These are phyloP conservation scores for Cytospora paraplurivora DNA, from an alignment of 2,329 filamentous ascomycete species.

Conservation along the genomic window DNA sequence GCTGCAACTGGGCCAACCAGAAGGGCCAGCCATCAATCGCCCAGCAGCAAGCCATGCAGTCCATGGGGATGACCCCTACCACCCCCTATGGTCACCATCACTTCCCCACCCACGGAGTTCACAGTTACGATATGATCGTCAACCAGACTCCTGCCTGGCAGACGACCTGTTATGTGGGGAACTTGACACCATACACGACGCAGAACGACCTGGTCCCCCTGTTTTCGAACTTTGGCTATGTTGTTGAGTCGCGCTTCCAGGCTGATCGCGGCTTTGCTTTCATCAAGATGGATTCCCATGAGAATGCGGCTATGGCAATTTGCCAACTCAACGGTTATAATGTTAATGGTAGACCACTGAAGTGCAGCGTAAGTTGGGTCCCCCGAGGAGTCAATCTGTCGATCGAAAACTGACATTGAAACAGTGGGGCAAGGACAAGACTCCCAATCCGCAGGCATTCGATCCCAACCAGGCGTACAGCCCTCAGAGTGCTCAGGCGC, in stretches of 20 bases:
- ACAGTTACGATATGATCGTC: conserved; percentile 97
- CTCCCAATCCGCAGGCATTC: conserved; percentile 76
- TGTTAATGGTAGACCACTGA: conserved; percentile 92
- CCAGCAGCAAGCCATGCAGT: conserved; percentile 94
- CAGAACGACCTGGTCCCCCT: conserved; percentile 96
- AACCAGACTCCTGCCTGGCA: conserved; percentile 96
- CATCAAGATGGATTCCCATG: conserved; percentile 98
- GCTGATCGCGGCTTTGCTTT: conserved; percentile 97
- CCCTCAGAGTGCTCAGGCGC: conserved; percentile 73
- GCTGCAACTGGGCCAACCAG: conserved; percentile 99
- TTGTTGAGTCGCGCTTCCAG: conserved; percentile 96
- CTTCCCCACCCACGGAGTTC: conserved; percentile 94
- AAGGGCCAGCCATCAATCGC: conserved; percentile 99
- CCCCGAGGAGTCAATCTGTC: conserved; percentile 3
- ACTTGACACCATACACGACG: conserved; percentile 95
- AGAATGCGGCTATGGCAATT: conserved; percentile 97
- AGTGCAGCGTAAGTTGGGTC: conserved; percentile 85
- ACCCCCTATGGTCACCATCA: conserved; percentile 97
- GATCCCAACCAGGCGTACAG: conserved; percentile 75
- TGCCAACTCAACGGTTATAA: conserved; percentile 98
- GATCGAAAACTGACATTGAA: conserved; percentile 37
- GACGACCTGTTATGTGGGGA: conserved; percentile 97
- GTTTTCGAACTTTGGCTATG: conserved; percentile 98
- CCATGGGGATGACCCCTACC: conserved; percentile 97
- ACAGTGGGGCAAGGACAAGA: conserved; percentile 99